Base-by-base conservation (phyloP, 306 rosid species). In the Cicer arietinum region DNA sequence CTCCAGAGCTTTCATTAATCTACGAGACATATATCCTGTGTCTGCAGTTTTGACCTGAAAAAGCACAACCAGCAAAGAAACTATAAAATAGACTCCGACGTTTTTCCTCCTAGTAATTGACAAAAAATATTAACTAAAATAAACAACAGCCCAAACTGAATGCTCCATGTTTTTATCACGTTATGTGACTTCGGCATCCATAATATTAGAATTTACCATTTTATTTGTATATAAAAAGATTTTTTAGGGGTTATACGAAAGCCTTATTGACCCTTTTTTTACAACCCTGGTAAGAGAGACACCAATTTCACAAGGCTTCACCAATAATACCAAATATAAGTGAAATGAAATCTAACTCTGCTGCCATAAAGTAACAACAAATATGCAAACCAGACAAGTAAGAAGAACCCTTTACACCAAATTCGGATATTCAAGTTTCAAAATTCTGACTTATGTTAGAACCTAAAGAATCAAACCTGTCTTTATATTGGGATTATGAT, bases 41-140 rank as follows among this genome's bases (percentile, higher is more conserved):
- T 94, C 98, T 66, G 98, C 98, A 74, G 98, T 94, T 94, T 94
- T 94, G 46, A 94, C 98, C 96, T 94, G 88, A 79, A 87, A 22
- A 60, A 42, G 40, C 60, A 47, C 41, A 78, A 82, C 67, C 39
- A 77, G 61, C 44, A 73, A 39, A 67, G 54, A 69, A 7, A 69
- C 78, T 64, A 17, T 74, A 39, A 57, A n/a, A 63, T 25, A 8
- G 67, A 75, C 57, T 60, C 58, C 66, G 62, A 62, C 52, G 35
- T 18, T 51, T 58, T 63, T 22, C 25, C 46, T 42, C 56, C 13
- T 16, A 54, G 65, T 74, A 64, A 41, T 68, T 69, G 60, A 58
- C 22, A 62, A 13, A 75, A 67, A 67, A 51, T 30, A 30, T 18
- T 17, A 73, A 71, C 63, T 14, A 67, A 66, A 44, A 59, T 50